phyloP scores from a whole-genome alignment of 352 stramenopile species.

The Phytophthora syringae region DNA sequence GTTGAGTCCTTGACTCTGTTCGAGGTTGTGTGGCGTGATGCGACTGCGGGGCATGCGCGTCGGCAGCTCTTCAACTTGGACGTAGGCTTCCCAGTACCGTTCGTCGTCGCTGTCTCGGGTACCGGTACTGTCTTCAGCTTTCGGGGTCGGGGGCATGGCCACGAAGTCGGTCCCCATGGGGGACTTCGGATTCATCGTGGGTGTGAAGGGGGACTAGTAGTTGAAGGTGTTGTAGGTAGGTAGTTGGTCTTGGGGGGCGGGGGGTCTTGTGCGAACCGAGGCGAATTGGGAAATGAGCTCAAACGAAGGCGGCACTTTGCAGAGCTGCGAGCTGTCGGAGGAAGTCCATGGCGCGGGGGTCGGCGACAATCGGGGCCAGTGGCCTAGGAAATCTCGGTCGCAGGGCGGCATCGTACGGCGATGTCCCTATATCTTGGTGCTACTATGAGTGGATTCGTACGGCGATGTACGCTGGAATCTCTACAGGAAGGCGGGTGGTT shows the following conservation, averaged over 20 bases:
- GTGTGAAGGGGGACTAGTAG: background rate
- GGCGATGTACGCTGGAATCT: constrained; percentile 19
- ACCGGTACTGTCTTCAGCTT: background rate
- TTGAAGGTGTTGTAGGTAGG: background rate
- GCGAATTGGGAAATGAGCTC: constrained; percentile 32
- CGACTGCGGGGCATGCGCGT: constrained; percentile 22
- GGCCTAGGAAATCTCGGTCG: too few relatives aligned
- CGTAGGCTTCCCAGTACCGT: constrained; percentile 52
- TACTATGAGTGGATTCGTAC: constrained; percentile 26
- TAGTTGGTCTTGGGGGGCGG: constrained; percentile 2
- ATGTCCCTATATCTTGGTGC: constrained; percentile 25
- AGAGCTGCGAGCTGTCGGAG: background rate
- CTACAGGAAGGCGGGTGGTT: constrained; percentile 14
- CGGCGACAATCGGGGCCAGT: background rate
- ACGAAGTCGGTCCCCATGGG: constrained; percentile 16
- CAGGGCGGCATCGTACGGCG: constrained; percentile 39
- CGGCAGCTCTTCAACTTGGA: constrained; percentile 34
- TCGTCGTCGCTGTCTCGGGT: constrained; percentile 7
- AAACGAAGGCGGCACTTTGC: background rate
- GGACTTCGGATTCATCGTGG: constrained; percentile 1
- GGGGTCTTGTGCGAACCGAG: constrained; percentile 14
- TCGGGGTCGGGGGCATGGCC: constrained; percentile 24
- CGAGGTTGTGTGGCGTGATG: constrained; percentile 35
- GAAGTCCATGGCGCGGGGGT: too few relatives aligned
- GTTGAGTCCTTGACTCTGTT: constrained; percentile 39